Evolutionary conservation across 1,139 yeast genomes (phyloP).

Genomic region (Insectozyma bohioensis): DNA sequence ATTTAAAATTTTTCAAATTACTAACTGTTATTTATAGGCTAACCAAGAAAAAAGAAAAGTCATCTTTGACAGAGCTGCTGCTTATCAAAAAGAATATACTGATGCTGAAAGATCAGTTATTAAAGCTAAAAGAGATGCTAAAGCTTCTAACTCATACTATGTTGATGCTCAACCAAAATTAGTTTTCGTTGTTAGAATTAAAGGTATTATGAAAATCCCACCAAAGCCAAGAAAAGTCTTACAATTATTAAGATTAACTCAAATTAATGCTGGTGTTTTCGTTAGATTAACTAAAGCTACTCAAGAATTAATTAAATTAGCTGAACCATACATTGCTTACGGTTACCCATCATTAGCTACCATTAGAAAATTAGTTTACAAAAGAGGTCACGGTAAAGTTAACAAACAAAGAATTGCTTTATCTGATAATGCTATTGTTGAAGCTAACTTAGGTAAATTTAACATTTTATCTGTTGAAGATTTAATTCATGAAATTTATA

Average conservation of each 20-base stretch:
- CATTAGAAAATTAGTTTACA: conserved; percentile 95
- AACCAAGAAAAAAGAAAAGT: conserved; percentile 92
- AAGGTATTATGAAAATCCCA: conserved; percentile 99
- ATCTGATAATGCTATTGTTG: conserved; percentile 91
- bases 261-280: conserved; percentile 98
- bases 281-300: conserved; percentile 99
- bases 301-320: conserved; percentile 91
- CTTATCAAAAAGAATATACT: conserved; percentile 95
- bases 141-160: conserved; percentile 94
- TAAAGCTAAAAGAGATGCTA: conserved; percentile 94
- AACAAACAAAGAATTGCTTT: conserved; percentile 98
- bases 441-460: conserved; percentile 91
- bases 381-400: conserved; percentile 99
- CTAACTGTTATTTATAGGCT: conserved; percentile 54
- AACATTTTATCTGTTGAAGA: conserved; percentile 97
- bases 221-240: conserved; percentile 99
- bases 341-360: conserved; percentile 98
- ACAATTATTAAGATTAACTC: conserved; percentile 96
- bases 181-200: conserved; percentile 97
- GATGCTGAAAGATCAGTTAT: conserved; percentile 93
- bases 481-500: conserved; percentile 97
- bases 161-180: conserved; percentile 97
- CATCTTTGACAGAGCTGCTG: conserved; percentile 96
- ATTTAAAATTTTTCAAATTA: conserved; percentile 16
- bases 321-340: conserved; percentile 99